These are phyloP conservation scores for Tremellales sp. DNA, from an alignment of 1,284 basidiomycete genomes.

Conservation along the genomic window DNA sequence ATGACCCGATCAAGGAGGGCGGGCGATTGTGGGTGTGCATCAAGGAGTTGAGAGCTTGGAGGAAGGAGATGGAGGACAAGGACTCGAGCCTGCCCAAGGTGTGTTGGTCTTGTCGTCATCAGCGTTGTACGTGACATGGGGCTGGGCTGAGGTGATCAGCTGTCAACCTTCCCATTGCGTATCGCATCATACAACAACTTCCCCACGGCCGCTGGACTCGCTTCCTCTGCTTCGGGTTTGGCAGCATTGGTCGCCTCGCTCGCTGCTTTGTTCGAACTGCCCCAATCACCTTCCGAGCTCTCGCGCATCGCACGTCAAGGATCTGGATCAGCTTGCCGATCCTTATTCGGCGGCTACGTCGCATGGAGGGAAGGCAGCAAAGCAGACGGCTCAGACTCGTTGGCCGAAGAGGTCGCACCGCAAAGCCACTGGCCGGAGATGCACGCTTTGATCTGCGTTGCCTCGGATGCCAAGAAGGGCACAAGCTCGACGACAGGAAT, in stretches of 20 bases:
- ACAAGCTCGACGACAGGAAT: conserved; percentile 93
- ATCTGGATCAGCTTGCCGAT: conserved; percentile 94
- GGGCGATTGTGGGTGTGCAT: conserved; percentile 84
- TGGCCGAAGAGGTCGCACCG: conserved; percentile 82
- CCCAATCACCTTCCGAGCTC: conserved; percentile 63
- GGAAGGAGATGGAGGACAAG: conserved; percentile 69
- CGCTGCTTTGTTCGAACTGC: conserved; percentile 78
- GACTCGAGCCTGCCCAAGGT: conserved; percentile 65
- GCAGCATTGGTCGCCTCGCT: conserved; percentile 91
- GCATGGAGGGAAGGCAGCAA: conserved; percentile 82
- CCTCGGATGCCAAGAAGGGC: conserved; percentile 94
- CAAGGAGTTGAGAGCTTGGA: conserved; percentile 74
- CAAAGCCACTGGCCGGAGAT: conserved; percentile 89
- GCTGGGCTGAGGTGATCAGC: conserved; percentile 47
- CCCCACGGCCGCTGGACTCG: conserved; percentile 95
- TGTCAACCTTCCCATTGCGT: conserved; percentile 71
- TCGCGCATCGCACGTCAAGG: conserved; percentile 95
- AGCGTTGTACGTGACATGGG: neutral
- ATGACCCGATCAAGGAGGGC: conserved; percentile 78
- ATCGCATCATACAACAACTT: conserved; percentile 98
- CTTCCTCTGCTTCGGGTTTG: conserved; percentile 94
- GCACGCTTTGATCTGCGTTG: conserved; percentile 96
- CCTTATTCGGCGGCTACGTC: conserved; percentile 94
- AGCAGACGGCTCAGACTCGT: conserved; percentile 74
- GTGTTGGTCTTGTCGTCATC: conserved; percentile 16